Evolutionary conservation across 2,329 filamentous ascomycete species (phyloP), one percentile per base, ranked within the genome.

Genomic region (Delphinella strobiligena): DNA sequence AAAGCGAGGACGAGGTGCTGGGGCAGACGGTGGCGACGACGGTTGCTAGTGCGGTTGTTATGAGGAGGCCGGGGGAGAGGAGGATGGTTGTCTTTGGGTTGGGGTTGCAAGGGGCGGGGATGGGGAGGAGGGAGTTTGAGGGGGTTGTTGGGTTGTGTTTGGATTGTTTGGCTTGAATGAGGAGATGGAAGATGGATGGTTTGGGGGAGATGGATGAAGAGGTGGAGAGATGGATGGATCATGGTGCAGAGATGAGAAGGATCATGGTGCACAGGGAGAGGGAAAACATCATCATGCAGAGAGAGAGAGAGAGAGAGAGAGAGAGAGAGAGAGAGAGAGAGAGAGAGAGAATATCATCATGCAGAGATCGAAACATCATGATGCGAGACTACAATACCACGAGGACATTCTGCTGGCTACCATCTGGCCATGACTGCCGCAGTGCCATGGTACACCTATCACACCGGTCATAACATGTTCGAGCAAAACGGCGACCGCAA

Each of bases 1-100:
- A 80, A 22, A 78, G 83, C 34, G 74, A 87, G 32, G 87, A 95
- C 54, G 84, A 82, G 0, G 61, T 93, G 4, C 40, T 58, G 14
- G 89, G 86, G 1, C 88, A 95, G 58, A 74, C 95, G 2, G 81
- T 93, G 53, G 88, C 88, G 2, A 84, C 84, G 32, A 89, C 95
- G 53, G 80, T 96, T 48, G 91, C 82, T 4, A 93, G 80, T 53
- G 75, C 81, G 30, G 73, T 98, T 43, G 71, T 79, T 14, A 75
- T 80, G 44, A 78, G 78, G 46, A 71, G 82, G 38, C 78, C 85
- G 4, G 62, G 67, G 33, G 77, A 81, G 55, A 68, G 65, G 46
- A 61, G 77, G 31, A 61, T 72, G 47, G 60, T 81, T 11, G 68
- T 81, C 16, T 51, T 81, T 24, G 75, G 74, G 0, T 54, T 77